Evolutionary conservation across 495 filamentous ascomycete genomes (phyloP).

Genomic region (Glutinoglossum americanum): DNA sequence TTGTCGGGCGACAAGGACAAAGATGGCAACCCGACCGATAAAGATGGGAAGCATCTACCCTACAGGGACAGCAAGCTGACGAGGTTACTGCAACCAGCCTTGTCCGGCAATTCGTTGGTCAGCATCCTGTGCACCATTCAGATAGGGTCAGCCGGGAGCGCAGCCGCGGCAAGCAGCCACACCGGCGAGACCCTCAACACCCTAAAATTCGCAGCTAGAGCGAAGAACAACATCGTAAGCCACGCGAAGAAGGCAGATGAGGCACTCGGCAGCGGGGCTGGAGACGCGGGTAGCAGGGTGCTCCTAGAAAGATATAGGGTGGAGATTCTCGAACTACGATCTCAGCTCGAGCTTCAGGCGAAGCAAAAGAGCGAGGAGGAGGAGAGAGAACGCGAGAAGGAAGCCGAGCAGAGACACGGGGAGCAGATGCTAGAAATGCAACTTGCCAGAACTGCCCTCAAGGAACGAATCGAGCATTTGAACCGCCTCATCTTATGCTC

Average conservation of each 20-base stretch:
- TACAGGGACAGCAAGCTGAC: conserved; percentile 97
- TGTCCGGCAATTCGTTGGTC: conserved; percentile 84
- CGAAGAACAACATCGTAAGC: conserved; percentile 94
- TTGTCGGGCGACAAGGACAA: conserved; percentile 74
- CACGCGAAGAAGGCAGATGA: conserved; percentile 93
- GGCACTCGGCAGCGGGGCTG: conserved; percentile 44
- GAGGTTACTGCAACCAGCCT: conserved; percentile 70
- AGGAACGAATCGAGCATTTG: conserved; percentile 92
- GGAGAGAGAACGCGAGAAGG: conserved; percentile 45
- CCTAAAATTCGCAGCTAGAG: conserved; percentile 85
- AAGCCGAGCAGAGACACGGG: conserved; percentile 68
- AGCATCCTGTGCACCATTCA: conserved; percentile 94
- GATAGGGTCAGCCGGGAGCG: conserved; percentile 42
- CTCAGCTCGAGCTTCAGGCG: conserved; percentile 61
- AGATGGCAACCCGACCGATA: conserved; percentile 46
- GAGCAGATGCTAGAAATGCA: conserved; percentile 98
- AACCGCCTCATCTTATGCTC: conserved; percentile 90
- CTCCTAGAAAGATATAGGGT: conserved; percentile 83
- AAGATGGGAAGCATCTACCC: conserved; percentile 74
- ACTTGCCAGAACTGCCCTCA: conserved; percentile 79
- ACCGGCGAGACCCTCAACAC: conserved; percentile 85
- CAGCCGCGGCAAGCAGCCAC: conserved; percentile 40
- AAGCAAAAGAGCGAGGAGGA: conserved; percentile 45
- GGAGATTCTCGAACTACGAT: conserved; percentile 69
- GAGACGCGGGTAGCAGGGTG: conserved; percentile 65